A percentile compares a stretch with the other conserved stretches of the same genome.
Conservation (phyloP, 2,329 filamentous ascomycete species). For the Calonectria honghensis region DNA sequence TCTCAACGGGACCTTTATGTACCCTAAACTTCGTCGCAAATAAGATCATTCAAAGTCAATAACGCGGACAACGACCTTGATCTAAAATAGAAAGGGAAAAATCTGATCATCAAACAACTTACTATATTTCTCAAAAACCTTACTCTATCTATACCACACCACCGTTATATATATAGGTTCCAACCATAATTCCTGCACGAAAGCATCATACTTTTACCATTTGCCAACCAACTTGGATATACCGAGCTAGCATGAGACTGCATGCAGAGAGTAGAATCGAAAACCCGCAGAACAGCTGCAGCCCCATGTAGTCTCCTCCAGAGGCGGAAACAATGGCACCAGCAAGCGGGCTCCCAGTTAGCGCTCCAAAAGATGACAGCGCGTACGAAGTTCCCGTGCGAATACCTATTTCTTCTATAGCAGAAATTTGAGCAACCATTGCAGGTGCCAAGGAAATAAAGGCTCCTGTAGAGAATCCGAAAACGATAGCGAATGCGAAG, state of each 20-base stretch:
- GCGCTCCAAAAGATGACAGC: conserved; percentile 1
- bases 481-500: conserved; percentile 63
- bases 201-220: conserved; percentile 1
- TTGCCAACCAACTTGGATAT: not conserved
- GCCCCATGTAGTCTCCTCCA: conserved; percentile 14
- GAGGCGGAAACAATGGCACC: conserved; percentile 8
- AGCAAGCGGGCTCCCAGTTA: conserved; percentile 24
- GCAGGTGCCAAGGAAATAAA: conserved; percentile 63
- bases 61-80: not conserved
- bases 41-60: not conserved
- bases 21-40: not conserved
- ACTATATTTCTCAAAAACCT: not conserved
- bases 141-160: not conserved
- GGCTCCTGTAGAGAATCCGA: conserved; percentile 65
- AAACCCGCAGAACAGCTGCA: conserved; percentile 20
- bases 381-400: conserved; percentile 23
- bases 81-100: not conserved
- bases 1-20: not conserved
- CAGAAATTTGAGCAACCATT: conserved; percentile 62
- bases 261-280: not conserved
- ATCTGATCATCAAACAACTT: no score
- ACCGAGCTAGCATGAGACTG: not conserved
- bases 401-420: conserved; percentile 23
- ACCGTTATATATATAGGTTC: not conserved
- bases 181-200: not conserved